A percentile compares a stretch with the other conserved stretches of the same genome.
Conservation (phyloP, 2,329 filamentous ascomycete species). For the Talaromyces sp. region DNA sequence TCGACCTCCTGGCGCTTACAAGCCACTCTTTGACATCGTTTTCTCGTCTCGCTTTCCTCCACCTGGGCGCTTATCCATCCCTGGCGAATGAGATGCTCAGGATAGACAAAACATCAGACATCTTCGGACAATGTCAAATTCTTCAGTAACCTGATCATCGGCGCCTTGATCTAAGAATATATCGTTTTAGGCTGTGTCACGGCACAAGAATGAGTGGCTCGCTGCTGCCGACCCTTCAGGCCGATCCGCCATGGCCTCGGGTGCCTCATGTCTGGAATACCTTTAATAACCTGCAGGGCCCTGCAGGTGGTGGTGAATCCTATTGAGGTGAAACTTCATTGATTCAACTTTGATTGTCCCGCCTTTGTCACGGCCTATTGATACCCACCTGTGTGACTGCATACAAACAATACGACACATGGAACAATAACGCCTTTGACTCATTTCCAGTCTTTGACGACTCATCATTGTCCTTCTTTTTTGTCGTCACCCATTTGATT, state of each 20-base stretch:
- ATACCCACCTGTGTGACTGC: background rate
- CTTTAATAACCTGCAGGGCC: slow-evolving; percentile 6
- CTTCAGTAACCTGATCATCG: background rate
- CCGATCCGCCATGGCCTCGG: background rate
- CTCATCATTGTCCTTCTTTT: background rate
- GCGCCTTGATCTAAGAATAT: background rate
- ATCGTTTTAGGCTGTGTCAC: slow-evolving; percentile 1
- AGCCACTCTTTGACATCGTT: background rate
- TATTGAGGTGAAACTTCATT: slow-evolving; percentile 1
- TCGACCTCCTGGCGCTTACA: slow-evolving; percentile 8
- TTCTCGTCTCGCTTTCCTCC: background rate
- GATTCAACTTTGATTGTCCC: background rate
- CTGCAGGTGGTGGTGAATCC: background rate
- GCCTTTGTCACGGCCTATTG: background rate
- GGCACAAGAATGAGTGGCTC: slow-evolving; percentile 4
- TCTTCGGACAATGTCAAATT: background rate
- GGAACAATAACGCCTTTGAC: slow-evolving; percentile 4
- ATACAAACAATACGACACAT: slow-evolving; percentile 6
- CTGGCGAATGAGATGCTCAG: background rate
- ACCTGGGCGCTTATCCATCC: background rate
- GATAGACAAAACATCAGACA: background rate
- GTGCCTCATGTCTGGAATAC: background rate
- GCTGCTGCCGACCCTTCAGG: background rate
- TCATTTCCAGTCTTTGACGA: background rate
- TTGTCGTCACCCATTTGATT: background rate